Base-by-base conservation (phyloP, 164 flowering plant species). In the Sedum album region DNA sequence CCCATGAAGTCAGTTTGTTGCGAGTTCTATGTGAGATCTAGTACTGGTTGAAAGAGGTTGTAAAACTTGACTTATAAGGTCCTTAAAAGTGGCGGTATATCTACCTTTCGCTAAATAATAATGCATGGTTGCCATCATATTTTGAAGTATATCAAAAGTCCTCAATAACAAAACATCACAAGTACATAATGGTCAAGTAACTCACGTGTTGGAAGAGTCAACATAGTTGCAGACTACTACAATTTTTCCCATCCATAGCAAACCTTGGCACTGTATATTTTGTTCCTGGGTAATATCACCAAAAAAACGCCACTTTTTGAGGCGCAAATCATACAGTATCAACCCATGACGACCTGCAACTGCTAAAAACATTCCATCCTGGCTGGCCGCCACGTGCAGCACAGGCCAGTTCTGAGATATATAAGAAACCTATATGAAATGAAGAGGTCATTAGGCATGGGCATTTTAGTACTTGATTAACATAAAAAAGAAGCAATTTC, bases 351-450 rank as follows among this genome's bases (percentile, higher is more conserved):
- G 79, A 72, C 99, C 97, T 75, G 99, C 96, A 80, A 92, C 94
- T 46, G 99, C 97, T 68, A 94, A 79, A 78, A 84, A 90, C 88
- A 86, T 85, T 70, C 97, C 99, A 86, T 94, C 99, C 77, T 82
- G 79, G 80, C 97, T 91, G 62, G 97, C 94, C 5, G 84, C 92
- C 55, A 88, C 97, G 79, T 94, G 99, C 67, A 84, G 80, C 74
- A 94, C 84, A 23, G 97, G 99, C 99, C 99, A 94, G 73, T 94
- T 94, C 72, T 91, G 97, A 21, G 97, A 88, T 60, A 94, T 87
- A 75, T 94, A 94, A 31, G 97, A 90, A 62, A 90, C 96, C 97
- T 91, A 84, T 66, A 14, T 25, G 69, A 68, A 68, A 62, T 31
- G 46, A 73, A 20, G 65, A 66, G 21, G 41, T 46, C 44, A 69